Evolutionary conservation across 768 basidiomycete species (phyloP), one percentile per base, ranked within the genome.

Genomic region (Tylopilus felleus): DNA sequence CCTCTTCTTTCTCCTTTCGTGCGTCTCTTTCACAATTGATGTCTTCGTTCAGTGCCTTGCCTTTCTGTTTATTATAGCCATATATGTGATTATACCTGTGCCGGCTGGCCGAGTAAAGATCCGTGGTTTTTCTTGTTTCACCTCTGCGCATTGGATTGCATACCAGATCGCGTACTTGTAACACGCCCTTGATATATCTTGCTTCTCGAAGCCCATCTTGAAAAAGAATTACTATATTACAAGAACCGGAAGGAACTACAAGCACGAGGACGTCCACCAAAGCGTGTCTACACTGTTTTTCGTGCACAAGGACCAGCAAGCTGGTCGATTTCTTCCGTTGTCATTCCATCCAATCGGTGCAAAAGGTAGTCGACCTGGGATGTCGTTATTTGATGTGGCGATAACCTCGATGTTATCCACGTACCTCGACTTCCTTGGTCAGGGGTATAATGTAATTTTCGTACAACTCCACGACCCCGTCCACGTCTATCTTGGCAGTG

Each of bases 401-500:
- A 14, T 10, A 47, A 23, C 28, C 42, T 5, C 16, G 42, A 40
- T 25, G 52, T 22, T 22, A 14, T 63, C 74, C 2, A 43, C 79
- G 44, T 67, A 96, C 96, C 91, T 99, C 97, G 53, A 99, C 92
- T 66, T 97, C 93, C 71, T 96, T 98, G 1, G 97, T 99, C 60
- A 99, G 70, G 9, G 97, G 97, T 54, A 99, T 99, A 59, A 99
- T 94, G 64, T 88, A 93, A 65, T 88, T 90, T 67, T 94, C 86
- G 66, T 99, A 99, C 57, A 99, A 71, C 66, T 92, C 86, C 22
- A 97, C 89, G 16, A 99, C 93, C 39, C 89, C 86, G 59, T 94
- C 92, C 0, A 94, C 88, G 55, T 97, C 94, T 56, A 99, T 90
- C 76, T 94, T 95, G 53, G 71, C 68, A 51, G 73, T 70, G 39